Evolutionary conservation across 1,139 yeast genomes (phyloP), one percentile per base, ranked within the genome.

Genomic region (Yamadazyma pseudoaaseri): DNA sequence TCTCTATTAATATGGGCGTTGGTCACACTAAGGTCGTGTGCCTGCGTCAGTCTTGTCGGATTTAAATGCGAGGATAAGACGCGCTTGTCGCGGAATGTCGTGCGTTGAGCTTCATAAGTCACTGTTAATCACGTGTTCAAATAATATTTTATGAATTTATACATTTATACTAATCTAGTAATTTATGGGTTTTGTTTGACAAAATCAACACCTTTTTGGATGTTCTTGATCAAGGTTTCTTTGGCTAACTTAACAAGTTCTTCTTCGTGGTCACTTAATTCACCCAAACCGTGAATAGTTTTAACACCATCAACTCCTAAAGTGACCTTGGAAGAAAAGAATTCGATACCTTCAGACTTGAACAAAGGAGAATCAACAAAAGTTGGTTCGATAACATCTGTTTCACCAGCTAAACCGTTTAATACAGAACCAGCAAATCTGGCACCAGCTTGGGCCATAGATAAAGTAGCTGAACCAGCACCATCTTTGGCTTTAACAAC

Each of bases 391-490:
- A 71, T 64, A 42, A 72, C 65, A 43, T 67, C 71, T 36, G 49
- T 51, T 52, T 68, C 75, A 45, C 76, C 79, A 26, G 71, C 64
- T 46, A 77, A 59, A 48, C 85, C 76, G 54, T 73, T 64, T 56
- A 80, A 65, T 29, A 81, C 76, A 36, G 79, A 62, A 48, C 77
- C 76, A 36, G 89, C 75, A 49, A 86, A 79, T 61, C 84, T 78
- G 59, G 80, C 90, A 49, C 94, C 96, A 33, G 97, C 96, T 60
- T 87, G 92, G 33, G 97, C 97, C 97, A 90, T 90, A 37, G 96
- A 86, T 49, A 90, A 73, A 34, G 97, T 90, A 45, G 96, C 96
- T 34, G 96, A 86, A 39, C 97, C 97, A 44, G 83, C 80, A 55
- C 97, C 97, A 59, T 86, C 83, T 73, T 90, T 90, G 52, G 97